phyloP scores from a whole-genome alignment of 495 filamentous ascomycete species.

The Darksidea phi region DNA sequence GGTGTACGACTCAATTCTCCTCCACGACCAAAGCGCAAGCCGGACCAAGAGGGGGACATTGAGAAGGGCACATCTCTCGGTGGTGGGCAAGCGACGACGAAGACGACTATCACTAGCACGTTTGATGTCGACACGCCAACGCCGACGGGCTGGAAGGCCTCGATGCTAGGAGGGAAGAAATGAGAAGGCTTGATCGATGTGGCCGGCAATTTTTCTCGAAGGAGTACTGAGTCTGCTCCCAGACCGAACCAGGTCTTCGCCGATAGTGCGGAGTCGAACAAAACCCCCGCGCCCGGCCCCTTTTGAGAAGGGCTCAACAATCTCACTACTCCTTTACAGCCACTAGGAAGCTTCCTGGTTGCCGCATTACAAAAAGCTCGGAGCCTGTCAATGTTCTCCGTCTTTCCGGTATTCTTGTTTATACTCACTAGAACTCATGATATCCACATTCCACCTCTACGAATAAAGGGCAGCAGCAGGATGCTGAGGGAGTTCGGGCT shows the following conservation, averaged over 20 bases:
- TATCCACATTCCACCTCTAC: too few species aligned
- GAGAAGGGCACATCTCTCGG: conserved; percentile 32
- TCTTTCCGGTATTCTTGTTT: too few species aligned
- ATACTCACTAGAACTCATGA: too few species aligned
- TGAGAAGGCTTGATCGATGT: not conserved
- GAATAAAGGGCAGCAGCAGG: too few species aligned
- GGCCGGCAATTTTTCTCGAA: not conserved
- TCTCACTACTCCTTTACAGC: too few species aligned
- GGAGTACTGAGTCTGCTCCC: not conserved
- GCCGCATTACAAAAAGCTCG: too few species aligned
- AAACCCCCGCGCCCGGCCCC: too few species aligned
- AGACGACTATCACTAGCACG: conserved; percentile 34
- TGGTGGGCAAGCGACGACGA: conserved; percentile 22
- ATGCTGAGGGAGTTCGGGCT: too few species aligned
- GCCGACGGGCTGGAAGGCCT: conserved; percentile 29
- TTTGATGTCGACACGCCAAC: conserved; percentile 37
- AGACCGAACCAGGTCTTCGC: not conserved
- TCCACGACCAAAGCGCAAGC: conserved; percentile 7
- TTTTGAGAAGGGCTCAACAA: too few species aligned
- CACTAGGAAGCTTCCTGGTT: too few species aligned
- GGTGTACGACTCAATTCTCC: conserved; percentile 34
- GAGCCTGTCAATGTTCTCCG: too few species aligned
- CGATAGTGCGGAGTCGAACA: too few species aligned
- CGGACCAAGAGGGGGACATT: conserved; percentile 17
- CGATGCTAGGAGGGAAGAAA: conserved; percentile 26